Base-by-base conservation (phyloP, 2,329 filamentous ascomycete genomes). In the Fusarium marasasianum region DNA sequence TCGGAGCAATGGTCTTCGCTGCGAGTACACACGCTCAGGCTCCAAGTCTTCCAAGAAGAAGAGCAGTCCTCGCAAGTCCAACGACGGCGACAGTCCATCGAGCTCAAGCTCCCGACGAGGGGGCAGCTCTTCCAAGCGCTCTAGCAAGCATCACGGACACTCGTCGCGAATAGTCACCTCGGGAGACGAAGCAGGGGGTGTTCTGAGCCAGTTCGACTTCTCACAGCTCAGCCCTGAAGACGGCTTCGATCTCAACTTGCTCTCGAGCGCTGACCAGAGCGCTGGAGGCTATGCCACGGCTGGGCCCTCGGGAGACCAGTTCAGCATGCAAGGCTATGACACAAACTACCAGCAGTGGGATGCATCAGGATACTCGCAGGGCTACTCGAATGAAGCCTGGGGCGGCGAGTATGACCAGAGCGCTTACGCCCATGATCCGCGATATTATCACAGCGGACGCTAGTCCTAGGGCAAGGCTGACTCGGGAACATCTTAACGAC, bases 1-100 rank as follows among this genome's bases (percentile, higher is more conserved):
- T 69, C 63, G 78, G 37, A 69, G 75, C 33, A 78, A 79, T 43
- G 72, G 77, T 13, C 76, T 82, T 51, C 53, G 62, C 29, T 84
- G 82, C 70, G 80, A 82, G 54, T 84, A 84, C 43, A 82, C 79
- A 13, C 81, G 82, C 48, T 79, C 80, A 5, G 76, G 78, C 24
- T 78, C 79, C 47, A 80, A 81, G 65, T 76, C 79, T 17, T 79
- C 79, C 13, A 80, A 81, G 45, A 76, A 79, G 26, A 82, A 76
- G 64, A 67, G 48, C 15, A 51, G 76, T 55, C 73, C 72, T 24
- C 69, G 74, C 63, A 79, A 70, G 53, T 74, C 71, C 14, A 63
- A 59, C 41, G 74, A 75, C n/a, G 74, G 71, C 8, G 72, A 73
- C 14, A 77, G 69, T 26, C 63, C 63, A 29, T 73, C 74, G 12